Conservation (phyloP, 2,329 filamentous ascomycete species). For the Eutypa lata region DNA sequence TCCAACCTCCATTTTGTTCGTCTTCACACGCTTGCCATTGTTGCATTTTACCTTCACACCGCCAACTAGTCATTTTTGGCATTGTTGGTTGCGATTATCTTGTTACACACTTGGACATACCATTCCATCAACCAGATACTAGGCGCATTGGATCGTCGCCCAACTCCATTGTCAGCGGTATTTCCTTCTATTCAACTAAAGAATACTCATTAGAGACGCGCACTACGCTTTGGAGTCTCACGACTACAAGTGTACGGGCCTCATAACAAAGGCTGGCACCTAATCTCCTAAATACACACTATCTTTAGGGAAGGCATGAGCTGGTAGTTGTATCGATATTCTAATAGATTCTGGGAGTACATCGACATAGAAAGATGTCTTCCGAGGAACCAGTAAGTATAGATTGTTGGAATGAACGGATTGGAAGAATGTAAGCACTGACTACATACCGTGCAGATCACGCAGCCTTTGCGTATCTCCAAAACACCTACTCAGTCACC, state of each 20-base stretch:
- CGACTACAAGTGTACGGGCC: not conserved
- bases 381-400: slow-evolving; percentile 28
- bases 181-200: not conserved
- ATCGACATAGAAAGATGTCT: slow-evolving; percentile 22
- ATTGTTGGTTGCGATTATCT: too few species aligned
- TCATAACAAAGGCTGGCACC: not conserved
- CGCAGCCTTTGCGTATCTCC: slow-evolving; percentile 73
- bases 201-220: not conserved
- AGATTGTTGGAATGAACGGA: not conserved
- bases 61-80: not conserved
- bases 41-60: not conserved
- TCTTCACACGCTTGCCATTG: not conserved
- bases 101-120: too few species aligned
- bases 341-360: slow-evolving; percentile 14
- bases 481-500: slow-evolving; percentile 63
- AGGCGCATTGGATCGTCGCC: not conserved
- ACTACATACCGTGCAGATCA: slow-evolving; percentile 21
- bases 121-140: not conserved
- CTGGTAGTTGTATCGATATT: slow-evolving; percentile 15
- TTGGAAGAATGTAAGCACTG: slow-evolving; percentile 1
- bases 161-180: not conserved
- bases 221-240: not conserved
- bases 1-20: not conserved
- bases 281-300: not conserved
- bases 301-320: slow-evolving; percentile 20